phyloP scores from a whole-genome alignment of 805 yeast genomes.

The Torulaspora maleeae region DNA sequence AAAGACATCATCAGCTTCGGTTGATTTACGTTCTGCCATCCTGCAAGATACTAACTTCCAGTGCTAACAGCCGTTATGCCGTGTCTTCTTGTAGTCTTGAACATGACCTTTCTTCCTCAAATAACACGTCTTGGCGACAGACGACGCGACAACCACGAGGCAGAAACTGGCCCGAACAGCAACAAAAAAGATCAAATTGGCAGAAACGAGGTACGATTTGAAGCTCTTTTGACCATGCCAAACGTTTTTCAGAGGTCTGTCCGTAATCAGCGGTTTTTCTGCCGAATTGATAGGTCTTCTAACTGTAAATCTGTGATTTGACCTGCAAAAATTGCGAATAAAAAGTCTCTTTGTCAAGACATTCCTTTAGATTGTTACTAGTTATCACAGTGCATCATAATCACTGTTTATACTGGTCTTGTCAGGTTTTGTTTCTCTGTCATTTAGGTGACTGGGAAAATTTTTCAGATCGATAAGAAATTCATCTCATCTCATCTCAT shows the following conservation, averaged over 20 bases:
- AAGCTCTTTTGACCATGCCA: background rate
- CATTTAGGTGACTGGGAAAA: conserved; percentile 4
- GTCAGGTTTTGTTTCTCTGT: background rate
- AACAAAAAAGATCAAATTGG: background rate
- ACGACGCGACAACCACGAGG: background rate
- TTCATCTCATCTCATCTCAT: conserved; percentile 20
- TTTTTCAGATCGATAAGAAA: conserved; percentile 4
- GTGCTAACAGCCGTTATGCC: too few species aligned
- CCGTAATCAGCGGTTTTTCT: too few species aligned
- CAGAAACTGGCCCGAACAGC: background rate
- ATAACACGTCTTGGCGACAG: background rate
- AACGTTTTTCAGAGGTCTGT: too few species aligned
- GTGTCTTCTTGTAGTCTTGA: background rate
- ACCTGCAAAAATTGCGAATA: too few species aligned
- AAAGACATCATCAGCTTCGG: conserved; percentile 68
- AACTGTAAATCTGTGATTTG: too few species aligned
- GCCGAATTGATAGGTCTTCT: too few species aligned
- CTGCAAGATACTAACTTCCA: background rate
- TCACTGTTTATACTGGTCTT: background rate
- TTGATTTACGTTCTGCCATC: conserved; percentile 33
- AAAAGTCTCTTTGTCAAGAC: too few species aligned
- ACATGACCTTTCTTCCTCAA: background rate
- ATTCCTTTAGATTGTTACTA: too few species aligned
- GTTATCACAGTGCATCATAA: too few species aligned
- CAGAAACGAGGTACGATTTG: background rate